Evolutionary conservation across 139 green algal genomes (phyloP), one percentile per base, ranked within the genome.

Genomic region (Closterium sp.): DNA sequence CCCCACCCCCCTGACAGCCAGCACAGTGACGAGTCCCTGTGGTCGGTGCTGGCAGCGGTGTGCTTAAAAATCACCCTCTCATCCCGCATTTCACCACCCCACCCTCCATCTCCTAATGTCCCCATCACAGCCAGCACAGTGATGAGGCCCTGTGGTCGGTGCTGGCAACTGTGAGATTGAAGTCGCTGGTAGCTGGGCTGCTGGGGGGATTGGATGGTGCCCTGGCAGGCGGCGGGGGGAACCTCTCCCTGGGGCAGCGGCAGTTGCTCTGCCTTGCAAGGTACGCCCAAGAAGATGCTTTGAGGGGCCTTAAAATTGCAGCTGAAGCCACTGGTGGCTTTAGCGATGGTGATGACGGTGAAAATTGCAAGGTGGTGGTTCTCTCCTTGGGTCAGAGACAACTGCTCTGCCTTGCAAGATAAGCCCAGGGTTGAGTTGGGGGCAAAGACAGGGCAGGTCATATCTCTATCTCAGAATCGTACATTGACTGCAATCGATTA

Each of bases 191-290:
- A 5, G 29, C 27, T 9, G 31, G 28, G 24, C 38, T 45, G 38
- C 22, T 92, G 24, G 38, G 28, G 4, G 86, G 85, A 6, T 13
- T 92, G 2, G 24, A 92, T 7, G 24, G 34, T n/a, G 31, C 84
- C 85, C 92, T 99, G 86, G 90, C 94, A 0, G 97, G 98, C 89
- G 97, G 96, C 70, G 98, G 98, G 88, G 95, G 94, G 31, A 98
- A 98, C 94, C 97, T 99, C 89, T 96, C 90, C 7, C 91, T 96
- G 30, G 98, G 98, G 2, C 97, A 99, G 96, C 96, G 97, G 87
- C 98, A 99, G 95, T 96, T 99, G 89, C 93, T 99, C 62, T 97
- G 96, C 86, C 95, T 99, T 92, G 97, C 90, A 27, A n/a, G 90
- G 90, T 92, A 42, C 38, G 38, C 38, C 38, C 4, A 45, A 45